These are phyloP conservation scores for Talaromyces albobiverticillius DNA, from an alignment of 2,329 filamentous ascomycete species.

Conservation along the genomic window DNA sequence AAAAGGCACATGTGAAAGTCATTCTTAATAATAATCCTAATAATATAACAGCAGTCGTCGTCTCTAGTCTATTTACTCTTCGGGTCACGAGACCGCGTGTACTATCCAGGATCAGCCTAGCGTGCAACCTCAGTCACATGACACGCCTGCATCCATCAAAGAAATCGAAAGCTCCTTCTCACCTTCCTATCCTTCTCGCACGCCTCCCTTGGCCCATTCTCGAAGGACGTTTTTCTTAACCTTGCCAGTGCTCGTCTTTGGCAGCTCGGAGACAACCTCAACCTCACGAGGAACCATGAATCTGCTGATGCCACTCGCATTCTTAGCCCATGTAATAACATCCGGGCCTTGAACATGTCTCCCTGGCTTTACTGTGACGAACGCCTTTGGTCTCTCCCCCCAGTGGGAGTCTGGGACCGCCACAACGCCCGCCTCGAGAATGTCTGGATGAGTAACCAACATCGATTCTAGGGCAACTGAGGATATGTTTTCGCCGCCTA, in stretches of 20 bases:
- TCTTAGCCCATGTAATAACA: conserved; percentile 82
- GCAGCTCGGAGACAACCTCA: conserved; percentile 80
- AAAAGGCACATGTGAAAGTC: too few species aligned
- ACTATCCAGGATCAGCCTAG: too few species aligned
- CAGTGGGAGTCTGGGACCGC: conserved; percentile 84
- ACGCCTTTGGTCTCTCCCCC: conserved; percentile 96
- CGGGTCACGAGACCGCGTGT: too few species aligned
- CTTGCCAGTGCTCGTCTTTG: conserved; percentile 97
- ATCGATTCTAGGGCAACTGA: conserved; percentile 88
- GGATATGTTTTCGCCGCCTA: conserved; percentile 94
- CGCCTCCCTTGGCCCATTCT: conserved; percentile 70
- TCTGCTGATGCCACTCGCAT: conserved; percentile 74
- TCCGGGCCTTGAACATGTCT: conserved; percentile 61
- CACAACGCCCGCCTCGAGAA: conserved; percentile 89
- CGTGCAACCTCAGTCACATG: too few species aligned
- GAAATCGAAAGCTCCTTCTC: too few species aligned
- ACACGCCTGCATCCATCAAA: too few species aligned
- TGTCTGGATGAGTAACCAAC: conserved; percentile 80
- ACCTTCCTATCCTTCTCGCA: conserved; percentile 24
- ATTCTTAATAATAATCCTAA: too few species aligned
- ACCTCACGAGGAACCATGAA: conserved; percentile 80
- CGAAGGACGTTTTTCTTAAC: conserved; percentile 90
- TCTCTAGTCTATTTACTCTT: too few species aligned
- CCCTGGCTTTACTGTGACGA: conserved; percentile 74
- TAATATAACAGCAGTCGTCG: too few species aligned